phyloP scores from a whole-genome alignment of 2,329 filamentous ascomycete species.

The Tetracladium maxilliforme region DNA sequence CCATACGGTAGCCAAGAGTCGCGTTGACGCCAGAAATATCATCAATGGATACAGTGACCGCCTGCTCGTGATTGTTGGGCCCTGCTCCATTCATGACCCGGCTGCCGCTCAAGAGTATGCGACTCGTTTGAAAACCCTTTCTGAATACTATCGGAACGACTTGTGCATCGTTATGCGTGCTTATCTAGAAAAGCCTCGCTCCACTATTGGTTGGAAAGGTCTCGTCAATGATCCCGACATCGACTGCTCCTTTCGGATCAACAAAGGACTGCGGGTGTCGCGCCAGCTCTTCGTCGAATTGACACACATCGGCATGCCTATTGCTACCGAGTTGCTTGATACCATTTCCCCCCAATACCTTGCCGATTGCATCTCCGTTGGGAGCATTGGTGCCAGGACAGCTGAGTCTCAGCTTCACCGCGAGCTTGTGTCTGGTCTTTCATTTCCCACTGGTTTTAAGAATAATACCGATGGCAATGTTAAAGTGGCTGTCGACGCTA shows the following conservation, averaged over 20 bases:
- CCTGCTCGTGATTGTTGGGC: constrained; percentile 85
- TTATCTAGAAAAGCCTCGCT: constrained; percentile 1
- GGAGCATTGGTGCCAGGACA: constrained; percentile 1
- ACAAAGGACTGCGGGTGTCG: constrained; percentile 1
- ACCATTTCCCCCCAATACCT: neutral
- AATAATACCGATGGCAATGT: constrained; percentile 1
- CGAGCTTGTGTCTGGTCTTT: neutral
- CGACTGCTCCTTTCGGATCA: neutral
- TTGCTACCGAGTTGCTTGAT: constrained; percentile 1
- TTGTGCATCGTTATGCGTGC: constrained; percentile 1
- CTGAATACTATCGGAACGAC: constrained; percentile 1
- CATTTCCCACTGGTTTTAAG: constrained; percentile 1
- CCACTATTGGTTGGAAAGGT: constrained; percentile 1
- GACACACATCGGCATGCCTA: neutral
- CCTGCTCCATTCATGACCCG: constrained; percentile 69
- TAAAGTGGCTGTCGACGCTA: constrained; percentile 1
- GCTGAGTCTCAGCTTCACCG: constrained; percentile 1
- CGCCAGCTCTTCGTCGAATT: constrained; percentile 1
- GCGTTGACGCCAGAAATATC: constrained; percentile 35
- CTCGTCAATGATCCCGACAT: constrained; percentile 1
- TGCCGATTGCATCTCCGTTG: neutral
- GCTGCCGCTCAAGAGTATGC: neutral
- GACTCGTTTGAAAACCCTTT: neutral
- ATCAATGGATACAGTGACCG: constrained; percentile 41
- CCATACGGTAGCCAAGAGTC: constrained; percentile 56